Conservation (phyloP, 805 yeast genomes). For the Sugiyamaella lignohabitans region DNA sequence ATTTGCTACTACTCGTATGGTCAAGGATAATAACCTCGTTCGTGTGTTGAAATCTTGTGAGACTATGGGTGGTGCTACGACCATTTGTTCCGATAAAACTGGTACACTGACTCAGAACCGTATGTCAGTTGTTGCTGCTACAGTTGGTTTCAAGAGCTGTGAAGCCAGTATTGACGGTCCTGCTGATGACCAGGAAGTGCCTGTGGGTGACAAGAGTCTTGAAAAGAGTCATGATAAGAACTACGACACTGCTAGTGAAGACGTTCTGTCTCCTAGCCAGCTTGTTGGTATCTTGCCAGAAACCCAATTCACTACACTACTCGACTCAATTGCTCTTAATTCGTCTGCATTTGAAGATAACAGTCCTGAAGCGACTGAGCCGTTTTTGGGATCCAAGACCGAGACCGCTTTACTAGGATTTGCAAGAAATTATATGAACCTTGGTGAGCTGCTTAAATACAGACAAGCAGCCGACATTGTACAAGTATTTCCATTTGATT, state of each 20-base stretch:
- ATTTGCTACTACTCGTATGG: conserved; percentile 97
- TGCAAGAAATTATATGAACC: conserved; percentile 49
- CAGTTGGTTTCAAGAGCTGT: conserved; percentile 50
- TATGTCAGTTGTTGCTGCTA: conserved; percentile 84
- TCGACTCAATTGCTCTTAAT: conserved; percentile 64
- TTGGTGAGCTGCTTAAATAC: conserved; percentile 42
- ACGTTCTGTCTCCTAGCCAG: background rate
- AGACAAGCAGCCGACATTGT: conserved; percentile 43
- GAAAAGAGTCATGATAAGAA: too few relatives aligned
- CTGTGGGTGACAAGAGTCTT: too few relatives aligned
- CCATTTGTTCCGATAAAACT: conserved; percentile 94
- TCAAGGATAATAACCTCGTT: conserved; percentile 92
- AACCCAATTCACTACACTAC: conserved; percentile 24
- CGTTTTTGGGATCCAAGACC: conserved; percentile 86
- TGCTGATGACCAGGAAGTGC: background rate
- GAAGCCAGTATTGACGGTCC: conserved; percentile 39
- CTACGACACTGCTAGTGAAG: background rate
- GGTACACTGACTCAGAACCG: conserved; percentile 93
- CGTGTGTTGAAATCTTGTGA: conserved; percentile 91
- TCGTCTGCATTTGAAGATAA: conserved; percentile 85
- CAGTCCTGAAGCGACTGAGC: conserved; percentile 40
- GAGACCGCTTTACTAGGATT: conserved; percentile 79
- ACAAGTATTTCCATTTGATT: conserved; percentile 85
- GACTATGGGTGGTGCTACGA: conserved; percentile 98
- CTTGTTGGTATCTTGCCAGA: conserved; percentile 13